phyloP scores from a whole-genome alignment of 106 monocot genomes.

The Dioscorea dumetorum region DNA sequence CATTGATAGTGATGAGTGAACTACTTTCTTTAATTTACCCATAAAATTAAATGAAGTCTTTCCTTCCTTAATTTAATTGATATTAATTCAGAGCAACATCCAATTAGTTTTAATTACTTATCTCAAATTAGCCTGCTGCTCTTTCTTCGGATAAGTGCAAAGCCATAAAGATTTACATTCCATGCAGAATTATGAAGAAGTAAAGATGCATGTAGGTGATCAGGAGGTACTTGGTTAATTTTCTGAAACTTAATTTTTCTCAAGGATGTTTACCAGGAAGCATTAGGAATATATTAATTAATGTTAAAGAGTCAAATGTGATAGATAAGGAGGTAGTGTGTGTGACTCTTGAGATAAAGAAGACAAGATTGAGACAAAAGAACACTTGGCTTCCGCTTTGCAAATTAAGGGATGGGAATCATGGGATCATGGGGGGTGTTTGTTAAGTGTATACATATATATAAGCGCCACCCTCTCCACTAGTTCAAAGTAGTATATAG shows the following conservation, averaged over 20 bases:
- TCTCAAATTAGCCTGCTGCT: background rate
- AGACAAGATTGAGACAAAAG: background rate
- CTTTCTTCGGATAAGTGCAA: background rate
- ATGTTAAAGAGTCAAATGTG: background rate
- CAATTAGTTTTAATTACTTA: background rate
- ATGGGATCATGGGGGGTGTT: too few species aligned
- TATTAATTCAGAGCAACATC: background rate
- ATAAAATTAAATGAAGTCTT: background rate
- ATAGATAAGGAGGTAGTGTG: background rate
- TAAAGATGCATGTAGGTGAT: too few species aligned
- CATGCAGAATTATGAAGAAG: too few species aligned
- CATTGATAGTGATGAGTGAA: background rate
- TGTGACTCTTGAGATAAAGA: background rate
- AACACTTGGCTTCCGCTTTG: background rate
- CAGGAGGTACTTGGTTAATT: too few species aligned
- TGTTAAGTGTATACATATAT: too few species aligned
- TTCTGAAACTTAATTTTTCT: too few species aligned
- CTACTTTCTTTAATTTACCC: background rate
- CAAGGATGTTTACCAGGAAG: too few species aligned
- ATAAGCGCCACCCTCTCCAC: background rate
- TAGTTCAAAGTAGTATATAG: too few species aligned
- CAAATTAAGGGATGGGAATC: too few species aligned
- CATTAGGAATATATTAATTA: too few species aligned
- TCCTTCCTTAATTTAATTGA: background rate
- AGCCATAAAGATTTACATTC: background rate